A percentile compares a stretch with the other conserved stretches of the same genome.
Conservation (phyloP, 257 asterid genomes). For the Cordia subcordata region DNA sequence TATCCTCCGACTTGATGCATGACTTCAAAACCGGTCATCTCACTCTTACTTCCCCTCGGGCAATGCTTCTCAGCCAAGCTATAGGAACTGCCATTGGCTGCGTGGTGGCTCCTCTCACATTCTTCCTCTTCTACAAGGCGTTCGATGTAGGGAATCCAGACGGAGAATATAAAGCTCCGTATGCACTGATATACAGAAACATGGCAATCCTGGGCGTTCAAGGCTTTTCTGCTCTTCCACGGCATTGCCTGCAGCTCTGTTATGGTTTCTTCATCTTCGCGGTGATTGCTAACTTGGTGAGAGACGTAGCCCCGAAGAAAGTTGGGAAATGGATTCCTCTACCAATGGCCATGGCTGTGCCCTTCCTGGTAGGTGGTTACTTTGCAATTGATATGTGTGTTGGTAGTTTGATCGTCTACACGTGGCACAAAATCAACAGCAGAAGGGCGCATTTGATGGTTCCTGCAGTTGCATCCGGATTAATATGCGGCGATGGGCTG, state of each 20-base stretch:
- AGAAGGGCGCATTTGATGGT: slow-evolving; percentile 50
- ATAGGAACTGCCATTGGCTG: slow-evolving; percentile 74
- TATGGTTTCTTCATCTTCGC: slow-evolving; percentile 60
- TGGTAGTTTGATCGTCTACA: slow-evolving; percentile 60
- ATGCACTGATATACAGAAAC: slow-evolving; percentile 59
- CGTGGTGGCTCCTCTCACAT: slow-evolving; percentile 60
- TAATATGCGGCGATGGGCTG: slow-evolving; percentile 70
- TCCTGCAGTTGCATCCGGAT: slow-evolving; percentile 67
- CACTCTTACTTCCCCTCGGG: slow-evolving; percentile 64
- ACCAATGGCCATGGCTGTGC: slow-evolving; percentile 92
- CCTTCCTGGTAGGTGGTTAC: slow-evolving; percentile 63
- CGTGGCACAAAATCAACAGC: slow-evolving; percentile 41
- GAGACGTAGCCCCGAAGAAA: slow-evolving; percentile 35
- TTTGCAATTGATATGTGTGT: slow-evolving; percentile 74
- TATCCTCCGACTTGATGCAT: slow-evolving; percentile 64
- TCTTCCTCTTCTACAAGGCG: slow-evolving; percentile 63
- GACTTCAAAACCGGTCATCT: slow-evolving; percentile 74
- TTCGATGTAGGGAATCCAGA: slow-evolving; percentile 52
- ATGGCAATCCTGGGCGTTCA: slow-evolving; percentile 73
- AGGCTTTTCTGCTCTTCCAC: slow-evolving; percentile 70
- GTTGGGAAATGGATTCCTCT: slow-evolving; percentile 50
- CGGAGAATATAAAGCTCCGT: slow-evolving; percentile 68
- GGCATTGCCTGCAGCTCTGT: slow-evolving; percentile 58
- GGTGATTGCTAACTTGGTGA: slow-evolving; percentile 33
- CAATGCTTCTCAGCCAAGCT: slow-evolving; percentile 65